These are phyloP conservation scores for Mycena pura DNA, from an alignment of 768 basidiomycete species.

Conservation along the genomic window DNA sequence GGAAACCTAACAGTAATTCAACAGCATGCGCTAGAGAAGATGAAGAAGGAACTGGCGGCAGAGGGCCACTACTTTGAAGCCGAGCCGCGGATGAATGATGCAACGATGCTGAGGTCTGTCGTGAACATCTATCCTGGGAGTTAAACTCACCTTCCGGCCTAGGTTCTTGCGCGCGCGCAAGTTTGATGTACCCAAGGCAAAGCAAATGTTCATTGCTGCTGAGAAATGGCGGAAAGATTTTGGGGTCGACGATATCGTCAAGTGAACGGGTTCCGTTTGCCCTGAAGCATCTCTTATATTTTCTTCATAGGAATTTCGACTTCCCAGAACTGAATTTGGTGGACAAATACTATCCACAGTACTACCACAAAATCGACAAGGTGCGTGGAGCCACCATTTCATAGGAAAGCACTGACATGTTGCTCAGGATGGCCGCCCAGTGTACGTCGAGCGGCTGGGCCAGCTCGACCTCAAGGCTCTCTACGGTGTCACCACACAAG, in stretches of 20 bases:
- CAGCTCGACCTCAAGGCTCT: slow-evolving; percentile 87
- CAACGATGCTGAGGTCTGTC: slow-evolving; percentile 67
- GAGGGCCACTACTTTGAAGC: slow-evolving; percentile 66
- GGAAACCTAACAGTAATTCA: slow-evolving; percentile 78
- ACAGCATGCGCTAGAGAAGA: slow-evolving; percentile 68
- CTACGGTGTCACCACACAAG: slow-evolving; percentile 80
- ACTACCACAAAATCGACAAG: slow-evolving; percentile 95
- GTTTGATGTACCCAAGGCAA: slow-evolving; percentile 85
- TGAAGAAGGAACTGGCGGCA: slow-evolving; percentile 67
- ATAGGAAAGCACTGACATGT: slow-evolving; percentile 1
- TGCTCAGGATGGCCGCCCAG: slow-evolving; percentile 85
- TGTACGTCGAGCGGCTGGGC: slow-evolving; percentile 95
- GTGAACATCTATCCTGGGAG: neutral
- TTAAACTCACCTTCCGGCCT: neutral
- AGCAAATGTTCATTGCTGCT: slow-evolving; percentile 79
- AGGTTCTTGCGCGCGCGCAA: slow-evolving; percentile 94
- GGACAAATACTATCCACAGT: slow-evolving; percentile 94
- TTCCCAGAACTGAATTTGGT: slow-evolving; percentile 86
- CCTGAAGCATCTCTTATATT: neutral
- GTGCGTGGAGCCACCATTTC: slow-evolving; percentile 47
- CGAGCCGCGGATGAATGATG: slow-evolving; percentile 66
- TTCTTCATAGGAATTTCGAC: slow-evolving; percentile 73
- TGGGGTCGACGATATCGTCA: slow-evolving; percentile 75
- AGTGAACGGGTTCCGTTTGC: slow-evolving; percentile 49
- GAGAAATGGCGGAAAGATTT: slow-evolving; percentile 93